Base-by-base conservation (phyloP, 768 basidiomycete species). In the Ramaria rubella region DNA sequence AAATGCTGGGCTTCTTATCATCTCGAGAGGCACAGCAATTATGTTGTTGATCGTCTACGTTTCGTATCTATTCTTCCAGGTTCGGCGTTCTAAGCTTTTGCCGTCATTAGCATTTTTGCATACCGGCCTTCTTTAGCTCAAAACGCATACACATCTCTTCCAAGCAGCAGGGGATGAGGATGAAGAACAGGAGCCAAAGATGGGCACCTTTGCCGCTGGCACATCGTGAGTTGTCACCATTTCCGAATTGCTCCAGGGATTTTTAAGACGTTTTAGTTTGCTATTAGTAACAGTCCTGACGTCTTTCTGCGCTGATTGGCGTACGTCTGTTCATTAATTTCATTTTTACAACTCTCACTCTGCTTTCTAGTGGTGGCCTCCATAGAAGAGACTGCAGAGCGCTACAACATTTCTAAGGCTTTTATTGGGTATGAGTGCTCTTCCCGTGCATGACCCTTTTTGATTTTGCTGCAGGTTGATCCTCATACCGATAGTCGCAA, bases 301-400 rank as follows among this genome's bases (percentile, higher is more conserved):
- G 0, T 80, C 90, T 0, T 91, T 95, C 73, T 91, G 89, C 61
- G 93, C 94, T 27, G 94, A 96, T 67, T 89, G 83, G 65, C 71
- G 89, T 86, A 66, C 65, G 85, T 8, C n/a, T 45, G 17, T 33
- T 8, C 34, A 24, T 46, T 34, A 6, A 17, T 29, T 52, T 42
- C 38, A 30, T 29, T 55, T 15, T 55, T 24, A 26, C 11, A 17
- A 21, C 15, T 30, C 23, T 12, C 21, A 55, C 45, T 38, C 31
- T 33, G 30, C 44, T 29, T 31, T 52, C 0, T 52, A 90, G 89
- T 92, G 68, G 92, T 95, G 34, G 87, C 86, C 2, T 91, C 90
- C 3, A 95, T 96, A 60, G 94, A 95, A 68, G 92, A 94, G 67
- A 90, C 89, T 24, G 90, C 93, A 2, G 74, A 81, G 12, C 77